Evolutionary conservation across 2,329 filamentous ascomycete species (phyloP).

Genomic region (Davidsoniella virescens): DNA sequence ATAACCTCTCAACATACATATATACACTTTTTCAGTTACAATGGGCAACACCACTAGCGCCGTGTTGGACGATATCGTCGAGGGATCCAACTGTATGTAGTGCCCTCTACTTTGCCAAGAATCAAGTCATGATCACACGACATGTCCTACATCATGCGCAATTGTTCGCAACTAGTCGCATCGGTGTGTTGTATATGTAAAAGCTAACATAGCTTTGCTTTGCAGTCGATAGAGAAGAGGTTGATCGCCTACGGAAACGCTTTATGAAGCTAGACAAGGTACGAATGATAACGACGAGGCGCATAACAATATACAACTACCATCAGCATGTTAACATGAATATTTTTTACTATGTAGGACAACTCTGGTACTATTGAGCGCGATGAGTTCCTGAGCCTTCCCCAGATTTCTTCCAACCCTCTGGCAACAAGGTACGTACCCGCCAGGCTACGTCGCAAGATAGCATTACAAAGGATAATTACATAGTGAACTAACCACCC

Average conservation of each 20-base stretch:
- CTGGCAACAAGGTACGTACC: conserved; percentile 65
- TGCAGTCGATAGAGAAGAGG: conserved; percentile 87
- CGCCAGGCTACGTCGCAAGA: not conserved
- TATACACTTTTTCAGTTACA: conserved; percentile 9
- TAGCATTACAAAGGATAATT: no score
- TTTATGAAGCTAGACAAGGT: conserved; percentile 99
- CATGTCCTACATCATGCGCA: conserved; percentile 2
- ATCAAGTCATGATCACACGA: no score
- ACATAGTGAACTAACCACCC: not conserved
- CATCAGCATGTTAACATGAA: no score
- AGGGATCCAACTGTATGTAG: conserved; percentile 75
- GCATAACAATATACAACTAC: no score
- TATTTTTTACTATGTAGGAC: conserved; percentile 41
- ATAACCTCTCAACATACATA: not conserved
- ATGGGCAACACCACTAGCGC: conserved; percentile 57
- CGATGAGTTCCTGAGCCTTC: conserved; percentile 91
- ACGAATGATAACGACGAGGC: conserved; percentile 17
- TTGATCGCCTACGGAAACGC: conserved; percentile 84
- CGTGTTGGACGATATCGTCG: conserved; percentile 89
- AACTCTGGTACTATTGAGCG: conserved; percentile 97
- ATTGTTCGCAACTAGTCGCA: conserved; percentile 1
- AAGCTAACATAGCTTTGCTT: conserved; percentile 84
- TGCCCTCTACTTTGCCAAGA: conserved; percentile 1
- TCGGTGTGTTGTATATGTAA: not conserved
- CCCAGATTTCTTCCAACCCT: conserved; percentile 94